A percentile compares a stretch with the other conserved stretches of the same genome.
These are phyloP conservation scores for Adansonia digitata DNA, from an alignment of 345 rosid genomes.

Conservation along the genomic window DNA sequence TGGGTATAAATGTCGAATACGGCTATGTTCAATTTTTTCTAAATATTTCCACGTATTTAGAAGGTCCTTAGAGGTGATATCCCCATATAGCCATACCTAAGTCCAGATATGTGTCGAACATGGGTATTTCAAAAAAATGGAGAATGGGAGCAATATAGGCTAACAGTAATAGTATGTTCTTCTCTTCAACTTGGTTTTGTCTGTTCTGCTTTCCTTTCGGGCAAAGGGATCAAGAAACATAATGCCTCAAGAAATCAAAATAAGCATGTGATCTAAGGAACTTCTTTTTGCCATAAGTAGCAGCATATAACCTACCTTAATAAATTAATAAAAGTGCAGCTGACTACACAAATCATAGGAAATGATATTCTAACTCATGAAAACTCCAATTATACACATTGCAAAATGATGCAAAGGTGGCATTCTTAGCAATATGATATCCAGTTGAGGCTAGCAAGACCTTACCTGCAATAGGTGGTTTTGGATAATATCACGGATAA, in stretches of 20 bases:
- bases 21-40: no score
- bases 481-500: conserved; percentile 96
- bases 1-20: no score
- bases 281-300: neutral
- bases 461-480: conserved; percentile 92
- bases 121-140: no score
- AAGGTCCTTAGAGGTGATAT: no score
- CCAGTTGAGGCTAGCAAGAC: neutral
- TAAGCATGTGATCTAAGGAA: neutral
- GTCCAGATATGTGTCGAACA: no score
- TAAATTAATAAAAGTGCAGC: neutral
- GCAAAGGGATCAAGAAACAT: neutral
- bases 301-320: neutral
- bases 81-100: no score
- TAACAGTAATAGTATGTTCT: neutral
- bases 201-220: neutral
- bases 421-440: conserved; percentile 8
- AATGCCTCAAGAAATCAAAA: neutral
- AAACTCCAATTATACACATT: neutral
- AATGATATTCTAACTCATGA: neutral
- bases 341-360: neutral
- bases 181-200: neutral
- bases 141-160: neutral
- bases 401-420: neutral
- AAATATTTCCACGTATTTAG: no score